These are phyloP conservation scores for Pyrenochaeta sp. DNA, from an alignment of 2,329 filamentous ascomycete genomes.

Conservation along the genomic window DNA sequence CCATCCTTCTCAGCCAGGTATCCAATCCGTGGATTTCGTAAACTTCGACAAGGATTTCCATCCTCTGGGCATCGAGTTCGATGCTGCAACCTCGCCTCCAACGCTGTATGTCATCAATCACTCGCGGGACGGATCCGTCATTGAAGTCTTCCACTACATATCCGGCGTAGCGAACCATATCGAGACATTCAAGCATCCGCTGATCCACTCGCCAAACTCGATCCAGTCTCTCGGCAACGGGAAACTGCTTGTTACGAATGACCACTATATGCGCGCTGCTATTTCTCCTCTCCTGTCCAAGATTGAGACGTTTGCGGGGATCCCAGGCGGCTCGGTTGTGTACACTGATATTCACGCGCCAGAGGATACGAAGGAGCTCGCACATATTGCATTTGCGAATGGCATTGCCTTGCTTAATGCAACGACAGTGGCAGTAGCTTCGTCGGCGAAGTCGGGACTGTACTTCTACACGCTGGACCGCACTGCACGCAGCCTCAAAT, in stretches of 20 bases:
- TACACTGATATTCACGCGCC: conserved; percentile 38
- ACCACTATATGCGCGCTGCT: conserved; percentile 48
- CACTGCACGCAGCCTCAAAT: conserved; percentile 14
- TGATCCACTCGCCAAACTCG: conserved; percentile 50
- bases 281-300: conserved; percentile 35
- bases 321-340: conserved; percentile 48
- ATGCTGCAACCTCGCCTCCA: conserved; percentile 38
- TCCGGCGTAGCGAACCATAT: conserved; percentile 34
- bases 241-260: conserved; percentile 52
- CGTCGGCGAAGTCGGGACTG: conserved; percentile 42
- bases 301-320: conserved; percentile 49
- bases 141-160: conserved; percentile 42
- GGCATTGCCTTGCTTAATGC: conserved; percentile 49
- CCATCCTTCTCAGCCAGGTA: conserved; percentile 22
- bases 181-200: conserved; percentile 38
- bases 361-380: conserved; percentile 28
- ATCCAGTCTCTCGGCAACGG: conserved; percentile 43
- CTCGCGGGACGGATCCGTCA: conserved; percentile 36
- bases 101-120: conserved; percentile 53
- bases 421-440: conserved; percentile 50
- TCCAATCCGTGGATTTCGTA: conserved; percentile 34
- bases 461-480: conserved; percentile 41
- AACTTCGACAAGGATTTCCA: conserved; percentile 48
- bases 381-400: conserved; percentile 51
- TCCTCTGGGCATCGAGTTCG: conserved; percentile 52